Evolutionary conservation across 2,329 filamentous ascomycete genomes (phyloP), one percentile per base, ranked within the genome.

Genomic region (Falciphora oryzae): DNA sequence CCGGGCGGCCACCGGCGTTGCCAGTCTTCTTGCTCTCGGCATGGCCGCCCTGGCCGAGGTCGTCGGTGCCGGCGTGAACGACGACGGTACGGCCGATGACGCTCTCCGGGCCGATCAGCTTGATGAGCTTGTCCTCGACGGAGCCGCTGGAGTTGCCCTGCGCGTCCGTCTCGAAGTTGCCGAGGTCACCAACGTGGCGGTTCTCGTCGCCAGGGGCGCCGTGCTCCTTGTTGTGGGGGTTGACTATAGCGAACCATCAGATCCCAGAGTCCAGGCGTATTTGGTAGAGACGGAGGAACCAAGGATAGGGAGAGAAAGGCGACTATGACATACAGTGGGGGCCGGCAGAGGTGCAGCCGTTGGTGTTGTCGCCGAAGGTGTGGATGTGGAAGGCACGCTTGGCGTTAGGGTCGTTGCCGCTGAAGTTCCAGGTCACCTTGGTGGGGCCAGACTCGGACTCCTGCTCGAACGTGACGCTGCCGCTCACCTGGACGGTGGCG

Each of bases 311-410:
- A 44, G 53, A 4, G 29, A 29, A 25, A 25, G 14, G 28, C 18
- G 35, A 18, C 10, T 25, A 57, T 18, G 50, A 81, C 91, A 77
- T 83, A 96, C 93, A 99, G 85, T 99, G 95, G 80, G 95, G 94
- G 64, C 95, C 95, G 71, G 95, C 95, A 71, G 91, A 96, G 71
- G 94, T 98, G 91, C 95, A 99, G 79, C 95, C 95, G 83, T 99
- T 99, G 85, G 95, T 98, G 87, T 98, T 98, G 87, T 98, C 95
- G 78, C 95, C 95, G 76, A 97, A 99, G 79, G 95, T 92, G 85
- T 99, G 95, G 76, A 99, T 89, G 86, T 99, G 95, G 86, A 98
- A 93, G 80, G 92, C 95, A 81, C 95, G 94, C 88, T 96, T 87
- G 76, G 95, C 93, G 79, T 96, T 97, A 81, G 94, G 75, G 77